Conservation (phyloP, 2,329 filamentous ascomycete genomes). For the Venturia effusa region DNA sequence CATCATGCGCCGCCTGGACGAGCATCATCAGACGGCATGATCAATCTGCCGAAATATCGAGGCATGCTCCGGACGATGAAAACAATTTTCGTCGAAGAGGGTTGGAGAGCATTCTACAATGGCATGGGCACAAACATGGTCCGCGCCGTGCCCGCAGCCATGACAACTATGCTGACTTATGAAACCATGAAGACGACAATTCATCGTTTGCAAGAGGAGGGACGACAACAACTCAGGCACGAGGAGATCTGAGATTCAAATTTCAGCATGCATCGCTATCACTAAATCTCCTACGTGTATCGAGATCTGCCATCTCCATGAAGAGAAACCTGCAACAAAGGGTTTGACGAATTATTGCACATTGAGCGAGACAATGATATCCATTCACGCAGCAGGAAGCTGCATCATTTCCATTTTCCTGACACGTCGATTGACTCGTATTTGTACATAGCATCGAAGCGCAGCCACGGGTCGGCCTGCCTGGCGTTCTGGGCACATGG, state of each 20-base stretch:
- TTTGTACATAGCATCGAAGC: background rate
- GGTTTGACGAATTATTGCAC: background rate
- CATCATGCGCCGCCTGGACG: constrained; percentile 26
- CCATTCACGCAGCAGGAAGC: background rate
- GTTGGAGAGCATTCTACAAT: constrained; percentile 93
- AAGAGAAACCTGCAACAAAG: background rate
- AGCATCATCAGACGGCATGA: constrained; percentile 47
- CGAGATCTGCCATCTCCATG: background rate
- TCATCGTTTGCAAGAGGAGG: constrained; percentile 43
- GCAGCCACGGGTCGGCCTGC: background rate
- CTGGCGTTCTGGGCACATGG: background rate
- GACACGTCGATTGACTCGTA: background rate
- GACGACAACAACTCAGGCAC: constrained; percentile 15
- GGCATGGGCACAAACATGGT: constrained; percentile 98
- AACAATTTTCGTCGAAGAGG: constrained; percentile 81
- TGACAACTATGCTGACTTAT: constrained; percentile 96
- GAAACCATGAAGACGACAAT: constrained; percentile 58
- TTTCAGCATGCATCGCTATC: background rate
- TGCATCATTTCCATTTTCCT: background rate
- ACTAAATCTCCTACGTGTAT: background rate
- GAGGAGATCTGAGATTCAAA: background rate
- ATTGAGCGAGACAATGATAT: background rate
- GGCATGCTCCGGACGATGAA: constrained; percentile 74
- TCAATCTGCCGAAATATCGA: constrained; percentile 49
- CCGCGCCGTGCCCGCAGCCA: constrained; percentile 85